phyloP scores from a whole-genome alignment of 805 yeast genomes.

The Ogataea corticis region DNA sequence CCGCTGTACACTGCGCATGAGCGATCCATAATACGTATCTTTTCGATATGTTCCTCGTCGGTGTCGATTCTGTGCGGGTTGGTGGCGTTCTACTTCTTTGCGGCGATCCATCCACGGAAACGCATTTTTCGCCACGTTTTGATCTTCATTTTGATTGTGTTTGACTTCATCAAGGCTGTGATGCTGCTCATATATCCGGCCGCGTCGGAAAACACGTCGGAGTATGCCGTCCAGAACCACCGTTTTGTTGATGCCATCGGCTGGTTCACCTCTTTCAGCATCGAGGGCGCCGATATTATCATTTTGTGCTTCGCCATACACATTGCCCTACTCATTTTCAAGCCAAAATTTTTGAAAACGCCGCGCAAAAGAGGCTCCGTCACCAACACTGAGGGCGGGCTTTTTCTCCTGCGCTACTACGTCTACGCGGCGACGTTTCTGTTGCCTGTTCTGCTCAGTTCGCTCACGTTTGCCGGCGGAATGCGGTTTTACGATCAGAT shows the following conservation, averaged over 20 bases:
- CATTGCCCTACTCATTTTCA: slow-evolving; percentile 70
- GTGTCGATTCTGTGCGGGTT: slow-evolving; percentile 55
- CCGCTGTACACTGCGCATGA: slow-evolving; percentile 10
- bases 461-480: slow-evolving; percentile 61
- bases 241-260: slow-evolving; percentile 68
- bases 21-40: slow-evolving; percentile 33
- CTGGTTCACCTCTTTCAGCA: slow-evolving; percentile 75
- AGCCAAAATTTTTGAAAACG: slow-evolving; percentile 47
- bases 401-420: slow-evolving; percentile 55
- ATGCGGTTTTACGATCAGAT: slow-evolving; percentile 63
- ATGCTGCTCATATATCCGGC: slow-evolving; percentile 67
- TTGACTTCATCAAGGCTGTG: slow-evolving; percentile 74
- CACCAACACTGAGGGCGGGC: slow-evolving; percentile 63
- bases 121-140: slow-evolving; percentile 69
- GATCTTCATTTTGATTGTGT: slow-evolving; percentile 64
- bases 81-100: slow-evolving; percentile 56
- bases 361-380: slow-evolving; percentile 25
- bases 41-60: slow-evolving; percentile 51
- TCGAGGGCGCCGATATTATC: slow-evolving; percentile 86
- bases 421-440: slow-evolving; percentile 60
- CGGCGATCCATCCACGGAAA: slow-evolving; percentile 63
- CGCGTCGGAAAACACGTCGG: slow-evolving; percentile 10
- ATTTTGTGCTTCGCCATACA: slow-evolving; percentile 82
- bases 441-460: slow-evolving; percentile 67
- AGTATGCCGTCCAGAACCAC: slow-evolving; percentile 11